A percentile compares a stretch with the other conserved stretches of the same genome.
phyloP scores from a whole-genome alignment of 768 basidiomycete genomes.

The Botryobasidium botryosum region DNA sequence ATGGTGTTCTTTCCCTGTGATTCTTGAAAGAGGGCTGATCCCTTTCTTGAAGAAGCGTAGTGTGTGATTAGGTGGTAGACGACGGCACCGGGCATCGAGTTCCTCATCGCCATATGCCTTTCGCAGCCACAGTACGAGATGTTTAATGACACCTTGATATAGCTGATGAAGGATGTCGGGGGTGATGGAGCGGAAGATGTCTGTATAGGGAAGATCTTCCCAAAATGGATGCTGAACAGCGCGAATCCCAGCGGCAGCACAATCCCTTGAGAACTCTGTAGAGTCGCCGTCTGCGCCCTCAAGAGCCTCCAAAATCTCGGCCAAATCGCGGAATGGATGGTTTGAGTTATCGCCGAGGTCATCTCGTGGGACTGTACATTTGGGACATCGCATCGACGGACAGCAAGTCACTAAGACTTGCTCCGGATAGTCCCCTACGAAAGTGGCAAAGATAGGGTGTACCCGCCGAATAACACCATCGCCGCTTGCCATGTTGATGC shows the following conservation, averaged over 20 bases:
- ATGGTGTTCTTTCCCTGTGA: constrained; percentile 9
- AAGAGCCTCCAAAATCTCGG: not conserved
- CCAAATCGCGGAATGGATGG: not conserved
- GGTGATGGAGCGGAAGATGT: constrained; percentile 12
- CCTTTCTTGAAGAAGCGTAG: constrained; percentile 11
- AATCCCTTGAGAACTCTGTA: not conserved
- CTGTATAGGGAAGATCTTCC: constrained; percentile 6
- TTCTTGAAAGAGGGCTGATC: constrained; percentile 5
- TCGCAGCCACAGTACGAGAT: constrained; percentile 8
- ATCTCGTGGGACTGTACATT: not conserved
- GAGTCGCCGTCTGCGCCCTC: not conserved
- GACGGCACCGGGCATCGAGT: constrained; percentile 8
- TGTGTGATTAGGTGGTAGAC: constrained; percentile 5
- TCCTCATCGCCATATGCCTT: not conserved
- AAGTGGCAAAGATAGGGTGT: not conserved
- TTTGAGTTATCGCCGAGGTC: not conserved
- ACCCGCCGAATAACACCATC: not conserved
- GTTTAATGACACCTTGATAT: constrained; percentile 11
- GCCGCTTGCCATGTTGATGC: no score
- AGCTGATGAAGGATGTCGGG: constrained; percentile 16
- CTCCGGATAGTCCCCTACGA: not conserved
- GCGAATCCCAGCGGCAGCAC: constrained; percentile 4
- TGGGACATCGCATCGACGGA: not conserved
- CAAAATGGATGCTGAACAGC: no score
- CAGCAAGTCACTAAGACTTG: not conserved